Evolutionary conservation across 495 filamentous ascomycete genomes (phyloP).

Genomic region (Podospora didyma): DNA sequence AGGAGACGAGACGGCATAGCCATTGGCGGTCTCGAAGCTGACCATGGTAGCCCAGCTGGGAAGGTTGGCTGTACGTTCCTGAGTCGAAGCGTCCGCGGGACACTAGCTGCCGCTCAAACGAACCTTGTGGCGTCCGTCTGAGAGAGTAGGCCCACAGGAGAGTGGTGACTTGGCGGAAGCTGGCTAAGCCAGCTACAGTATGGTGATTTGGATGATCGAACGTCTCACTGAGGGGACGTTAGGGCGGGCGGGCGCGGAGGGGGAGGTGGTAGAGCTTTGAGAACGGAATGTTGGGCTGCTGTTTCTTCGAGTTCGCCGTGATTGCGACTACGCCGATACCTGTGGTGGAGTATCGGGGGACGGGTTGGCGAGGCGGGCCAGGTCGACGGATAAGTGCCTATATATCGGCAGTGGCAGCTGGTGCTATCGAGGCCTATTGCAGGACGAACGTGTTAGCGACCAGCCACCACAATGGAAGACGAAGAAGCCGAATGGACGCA

Average conservation of each 20-base stretch:
- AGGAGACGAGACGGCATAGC: slow-evolving; percentile 77
- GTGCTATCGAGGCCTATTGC: slow-evolving; percentile 88
- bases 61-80: slow-evolving; percentile 18
- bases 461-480: neutral
- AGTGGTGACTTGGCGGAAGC: slow-evolving; percentile 43
- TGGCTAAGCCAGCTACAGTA: slow-evolving; percentile 57
- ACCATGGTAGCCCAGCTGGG: slow-evolving; percentile 63
- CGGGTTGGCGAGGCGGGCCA: slow-evolving; percentile 9
- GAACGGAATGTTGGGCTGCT: slow-evolving; percentile 87
- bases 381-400: slow-evolving; percentile 6
- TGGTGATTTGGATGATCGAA: slow-evolving; percentile 32
- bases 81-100: slow-evolving; percentile 48
- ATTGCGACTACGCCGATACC: slow-evolving; percentile 83
- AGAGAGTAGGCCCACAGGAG: slow-evolving; percentile 93
- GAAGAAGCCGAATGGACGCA: no score
- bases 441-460: slow-evolving; percentile 13
- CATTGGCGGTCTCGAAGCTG: slow-evolving; percentile 69
- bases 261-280: slow-evolving; percentile 75
- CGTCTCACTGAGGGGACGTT: slow-evolving; percentile 63
- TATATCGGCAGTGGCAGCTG: slow-evolving; percentile 18
- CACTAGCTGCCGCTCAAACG: slow-evolving; percentile 81
- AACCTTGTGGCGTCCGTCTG: slow-evolving; percentile 83
- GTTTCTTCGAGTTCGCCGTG: slow-evolving; percentile 55
- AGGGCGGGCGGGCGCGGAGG: slow-evolving; percentile 82
- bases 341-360: slow-evolving; percentile 68